Evolutionary conservation across 306 rosid species (phyloP).

Genomic region (Parietaria judaica): DNA sequence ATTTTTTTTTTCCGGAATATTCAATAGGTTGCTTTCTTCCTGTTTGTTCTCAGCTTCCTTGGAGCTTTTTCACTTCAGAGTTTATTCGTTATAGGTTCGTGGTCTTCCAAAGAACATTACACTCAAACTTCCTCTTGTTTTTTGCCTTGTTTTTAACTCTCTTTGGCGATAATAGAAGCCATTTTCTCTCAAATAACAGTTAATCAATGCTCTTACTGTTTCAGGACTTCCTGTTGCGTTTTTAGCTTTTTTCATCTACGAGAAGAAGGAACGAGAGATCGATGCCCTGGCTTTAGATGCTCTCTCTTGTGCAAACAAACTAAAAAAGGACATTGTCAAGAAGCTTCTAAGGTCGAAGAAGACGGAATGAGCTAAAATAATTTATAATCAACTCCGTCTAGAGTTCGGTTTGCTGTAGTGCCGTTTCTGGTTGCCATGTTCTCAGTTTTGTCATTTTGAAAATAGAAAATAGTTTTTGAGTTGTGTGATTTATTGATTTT

Average conservation of each 20-base stretch:
- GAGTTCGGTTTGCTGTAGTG: background rate
- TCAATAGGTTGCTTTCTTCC: constrained; percentile 51
- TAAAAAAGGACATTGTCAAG: constrained; percentile 41
- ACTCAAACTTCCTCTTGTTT: background rate
- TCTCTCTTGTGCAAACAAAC: constrained; percentile 43
- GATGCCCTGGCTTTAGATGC: constrained; percentile 41
- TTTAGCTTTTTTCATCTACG: constrained; percentile 57
- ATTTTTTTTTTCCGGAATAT: background rate
- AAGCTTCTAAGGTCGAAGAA: constrained; percentile 48
- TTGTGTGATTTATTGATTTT: too few species aligned
- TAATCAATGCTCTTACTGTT: constrained; percentile 17
- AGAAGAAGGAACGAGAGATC: constrained; percentile 69
- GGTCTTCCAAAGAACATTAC: background rate
- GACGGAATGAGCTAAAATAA: constrained; percentile 28
- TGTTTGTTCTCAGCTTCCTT: constrained; percentile 62
- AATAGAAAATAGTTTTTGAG: too few species aligned
- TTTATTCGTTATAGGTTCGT: constrained; percentile 55
- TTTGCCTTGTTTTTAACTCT: background rate
- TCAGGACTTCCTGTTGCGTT: constrained; percentile 60
- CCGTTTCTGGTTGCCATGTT: too few species aligned
- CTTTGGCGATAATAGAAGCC: background rate
- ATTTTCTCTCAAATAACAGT: background rate
- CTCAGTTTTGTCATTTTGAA: too few species aligned
- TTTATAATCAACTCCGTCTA: constrained; percentile 10
- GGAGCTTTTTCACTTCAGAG: constrained; percentile 61